Conservation (phyloP, 2,329 filamentous ascomycete genomes). For the Plenodomus tracheiphilus region DNA sequence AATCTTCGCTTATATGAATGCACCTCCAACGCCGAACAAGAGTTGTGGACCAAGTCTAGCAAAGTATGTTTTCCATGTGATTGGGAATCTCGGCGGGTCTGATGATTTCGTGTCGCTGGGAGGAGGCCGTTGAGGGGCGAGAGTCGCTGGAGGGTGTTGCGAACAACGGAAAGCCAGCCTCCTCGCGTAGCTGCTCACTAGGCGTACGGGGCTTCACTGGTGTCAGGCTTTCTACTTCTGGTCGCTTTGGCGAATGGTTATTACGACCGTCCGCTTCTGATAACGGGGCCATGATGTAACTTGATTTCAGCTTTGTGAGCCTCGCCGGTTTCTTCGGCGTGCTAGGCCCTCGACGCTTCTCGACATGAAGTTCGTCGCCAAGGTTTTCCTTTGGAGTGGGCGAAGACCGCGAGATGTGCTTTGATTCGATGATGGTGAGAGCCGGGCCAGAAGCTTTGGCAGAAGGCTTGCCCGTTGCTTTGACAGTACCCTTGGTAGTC, state of each 20-base stretch:
- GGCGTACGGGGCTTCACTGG: conserved; percentile 33
- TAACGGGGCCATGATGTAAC: conserved; percentile 29
- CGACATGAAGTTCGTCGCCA: conserved; percentile 13
- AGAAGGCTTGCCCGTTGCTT: conserved; percentile 13
- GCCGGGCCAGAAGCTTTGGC: conserved; percentile 10
- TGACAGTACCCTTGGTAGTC: conserved; percentile 28
- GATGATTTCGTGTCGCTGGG: conserved; percentile 26
- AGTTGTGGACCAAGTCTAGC: conserved; percentile 18
- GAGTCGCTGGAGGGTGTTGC: conserved; percentile 22
- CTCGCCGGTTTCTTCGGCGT: conserved; percentile 20
- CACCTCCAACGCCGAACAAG: conserved; percentile 25
- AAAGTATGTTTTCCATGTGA: conserved; percentile 24
- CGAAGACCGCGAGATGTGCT: conserved; percentile 8
- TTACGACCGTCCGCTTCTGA: conserved; percentile 35
- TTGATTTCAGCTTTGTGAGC: conserved; percentile 30
- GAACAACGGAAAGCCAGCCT: conserved; percentile 13
- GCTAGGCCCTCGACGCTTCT: conserved; percentile 15
- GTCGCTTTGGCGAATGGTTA: conserved; percentile 35
- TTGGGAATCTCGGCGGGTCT: conserved; percentile 27
- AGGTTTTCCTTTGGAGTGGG: conserved; percentile 17
- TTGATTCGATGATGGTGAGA: conserved; percentile 9
- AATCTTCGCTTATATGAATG: conserved; percentile 3
- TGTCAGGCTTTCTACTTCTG: conserved; percentile 35
- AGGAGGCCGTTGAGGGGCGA: conserved; percentile 30
- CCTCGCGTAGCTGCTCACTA: conserved; percentile 31